A percentile compares a stretch with the other conserved stretches of the same genome.
phyloP scores from a whole-genome alignment of 2,329 filamentous ascomycete species.

The Fusarium irregulare region DNA sequence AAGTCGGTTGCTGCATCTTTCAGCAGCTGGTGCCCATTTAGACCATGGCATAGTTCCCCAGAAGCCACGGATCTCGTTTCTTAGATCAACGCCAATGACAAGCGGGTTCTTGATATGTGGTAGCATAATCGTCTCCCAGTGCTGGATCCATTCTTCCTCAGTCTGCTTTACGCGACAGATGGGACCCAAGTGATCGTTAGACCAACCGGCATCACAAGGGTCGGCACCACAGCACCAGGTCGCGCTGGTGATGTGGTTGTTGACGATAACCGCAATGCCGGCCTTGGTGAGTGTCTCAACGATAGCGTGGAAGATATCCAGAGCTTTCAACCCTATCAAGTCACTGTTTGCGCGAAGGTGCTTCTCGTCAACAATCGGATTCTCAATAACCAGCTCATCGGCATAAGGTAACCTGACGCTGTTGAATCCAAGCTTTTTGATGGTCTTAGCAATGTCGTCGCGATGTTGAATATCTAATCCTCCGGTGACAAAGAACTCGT shows the following conservation, averaged over 20 bases:
- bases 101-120: conserved; percentile 68
- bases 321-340: conserved; percentile 64
- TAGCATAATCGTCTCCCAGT: conserved; percentile 74
- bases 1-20: conserved; percentile 70
- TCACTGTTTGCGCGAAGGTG: conserved; percentile 70
- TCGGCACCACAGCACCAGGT: conserved; percentile 77
- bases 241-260: conserved; percentile 77
- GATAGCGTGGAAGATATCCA: conserved; percentile 71
- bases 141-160: conserved; percentile 72
- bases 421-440: conserved; percentile 74
- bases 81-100: conserved; percentile 74
- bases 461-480: conserved; percentile 74
- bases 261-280: conserved; percentile 73
- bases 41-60: conserved; percentile 77
- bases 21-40: conserved; percentile 72
- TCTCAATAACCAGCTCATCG: conserved; percentile 73
- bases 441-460: conserved; percentile 67
- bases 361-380: conserved; percentile 63
- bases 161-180: conserved; percentile 72
- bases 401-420: conserved; percentile 76
- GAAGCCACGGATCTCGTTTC: conserved; percentile 75
- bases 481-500: conserved; percentile 72
- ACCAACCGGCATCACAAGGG: conserved; percentile 74
- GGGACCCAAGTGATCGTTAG: conserved; percentile 70
- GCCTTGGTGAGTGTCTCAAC: conserved; percentile 69